Base-by-base conservation (phyloP, 2,329 filamentous ascomycete genomes). In the Thelonectria discophora region DNA sequence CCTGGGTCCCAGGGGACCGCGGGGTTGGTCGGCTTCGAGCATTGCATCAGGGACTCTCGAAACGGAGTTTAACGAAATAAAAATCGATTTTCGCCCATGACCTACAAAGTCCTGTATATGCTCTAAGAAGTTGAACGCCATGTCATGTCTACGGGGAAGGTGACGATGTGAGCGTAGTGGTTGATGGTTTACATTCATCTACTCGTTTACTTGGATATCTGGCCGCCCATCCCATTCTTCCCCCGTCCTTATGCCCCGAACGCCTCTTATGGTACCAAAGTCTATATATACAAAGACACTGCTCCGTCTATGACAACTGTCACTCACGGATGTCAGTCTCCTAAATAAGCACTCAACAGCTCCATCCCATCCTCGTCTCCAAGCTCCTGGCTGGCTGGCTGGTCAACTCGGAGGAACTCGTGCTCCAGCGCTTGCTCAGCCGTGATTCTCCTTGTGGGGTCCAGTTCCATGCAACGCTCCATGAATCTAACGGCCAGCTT, bases 351-450 rank as follows among this genome's bases (percentile, higher is more conserved):
- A 42, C 73, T 73, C 53, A 83, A 56, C 62, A 83, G 79, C 59
- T 83, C 80, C 79, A 88, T 84, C 69, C 87, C 85, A 64, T 88
- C 83, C 5, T 86, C 83, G 13, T 83, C 76, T 4, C 68, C 74
- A 8, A 69, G 39, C 17, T 71, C 72, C 17, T 72, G 70, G 20
- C 76, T 76, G 51, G 61, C 65, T 50, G 58, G 69, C 71, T 51
- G 52, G 46, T 70, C 70, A 17, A 75, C 66, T 45, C 74, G 76
- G 64, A 94, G 75, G 72, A 94, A 94, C 0, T 90, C 86, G 74
- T 94, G 91, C 51, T 85, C 76, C 48, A 96, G 75, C 0, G 92
- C 92, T 69, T 94, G 87, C 32, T 86, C 84, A 1, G 92, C 92
- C 43, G 89, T 92, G 59, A 94, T 91, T 24, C 92, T 81, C 75